Conservation (phyloP, 1,284 basidiomycete species). For the Malassezia sp. region DNA sequence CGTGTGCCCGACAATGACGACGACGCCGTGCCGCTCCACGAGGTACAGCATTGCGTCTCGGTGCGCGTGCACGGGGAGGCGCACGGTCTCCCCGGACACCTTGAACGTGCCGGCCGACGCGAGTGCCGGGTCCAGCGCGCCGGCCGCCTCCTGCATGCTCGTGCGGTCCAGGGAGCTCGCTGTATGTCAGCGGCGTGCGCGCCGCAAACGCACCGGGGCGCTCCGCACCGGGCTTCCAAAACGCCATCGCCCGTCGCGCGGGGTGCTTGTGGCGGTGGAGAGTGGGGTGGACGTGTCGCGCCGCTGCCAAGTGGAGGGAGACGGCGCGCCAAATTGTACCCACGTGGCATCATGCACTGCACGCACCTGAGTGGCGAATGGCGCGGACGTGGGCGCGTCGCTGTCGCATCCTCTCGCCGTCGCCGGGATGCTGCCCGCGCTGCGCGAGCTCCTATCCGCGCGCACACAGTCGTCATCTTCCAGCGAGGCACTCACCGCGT, state of each 20-base stretch:
- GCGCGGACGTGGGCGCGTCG: too few species aligned
- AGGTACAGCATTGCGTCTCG: constrained; percentile 68
- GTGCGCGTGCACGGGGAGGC: constrained; percentile 78
- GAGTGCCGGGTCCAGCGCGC: constrained; percentile 6
- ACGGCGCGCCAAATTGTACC: too few species aligned
- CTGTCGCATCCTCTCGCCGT: too few species aligned
- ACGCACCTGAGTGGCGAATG: too few species aligned
- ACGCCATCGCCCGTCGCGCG: constrained; percentile 15
- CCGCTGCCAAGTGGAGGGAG: too few species aligned
- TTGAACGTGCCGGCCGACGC: background rate
- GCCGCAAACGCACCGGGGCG: constrained; percentile 23
- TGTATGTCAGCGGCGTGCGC: constrained; percentile 36
- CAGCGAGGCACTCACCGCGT: constrained; percentile 54
- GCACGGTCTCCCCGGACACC: constrained; percentile 53
- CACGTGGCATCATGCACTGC: constrained; percentile 11
- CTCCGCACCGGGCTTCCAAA: constrained; percentile 42
- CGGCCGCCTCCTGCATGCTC: constrained; percentile 51
- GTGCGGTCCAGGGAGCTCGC: constrained; percentile 70
- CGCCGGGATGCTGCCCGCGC: too few species aligned
- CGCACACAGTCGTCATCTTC: background rate
- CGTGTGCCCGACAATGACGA: constrained; percentile 55
- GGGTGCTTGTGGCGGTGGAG: background rate
- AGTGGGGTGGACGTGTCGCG: too few species aligned
- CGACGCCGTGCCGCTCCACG: constrained; percentile 68
- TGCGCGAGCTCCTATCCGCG: too few species aligned